A percentile compares a stretch with the other conserved stretches of the same genome.
Conservation (phyloP, 495 filamentous ascomycete species). For the Margaritispora aquatica region DNA sequence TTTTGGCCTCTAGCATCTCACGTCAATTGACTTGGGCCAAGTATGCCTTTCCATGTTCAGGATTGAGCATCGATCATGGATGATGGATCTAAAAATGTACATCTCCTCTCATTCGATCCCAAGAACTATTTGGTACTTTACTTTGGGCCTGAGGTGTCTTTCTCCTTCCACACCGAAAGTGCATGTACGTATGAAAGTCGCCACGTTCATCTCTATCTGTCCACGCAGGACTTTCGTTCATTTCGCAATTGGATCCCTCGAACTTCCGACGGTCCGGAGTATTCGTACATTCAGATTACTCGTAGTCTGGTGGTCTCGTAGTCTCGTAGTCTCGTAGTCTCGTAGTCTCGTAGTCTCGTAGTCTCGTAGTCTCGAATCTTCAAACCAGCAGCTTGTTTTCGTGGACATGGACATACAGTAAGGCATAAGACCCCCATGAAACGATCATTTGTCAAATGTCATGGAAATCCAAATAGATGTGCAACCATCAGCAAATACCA, state of each 20-base stretch:
- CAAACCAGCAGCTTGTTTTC: not conserved
- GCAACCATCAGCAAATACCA: too few species aligned
- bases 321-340: too few species aligned
- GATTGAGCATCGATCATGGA: not conserved
- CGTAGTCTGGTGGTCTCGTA: too few species aligned
- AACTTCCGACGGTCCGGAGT: conserved; percentile 2
- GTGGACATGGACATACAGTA: too few species aligned
- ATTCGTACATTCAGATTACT: not conserved
- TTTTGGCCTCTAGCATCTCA: too few species aligned
- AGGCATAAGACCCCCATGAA: conserved; percentile 16
- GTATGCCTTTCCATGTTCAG: not conserved
- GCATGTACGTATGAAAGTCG: conserved; percentile 11
- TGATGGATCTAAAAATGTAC: not conserved
- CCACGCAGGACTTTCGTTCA: too few species aligned
- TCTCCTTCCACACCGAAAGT: not conserved
- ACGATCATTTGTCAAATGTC: conserved; percentile 15
- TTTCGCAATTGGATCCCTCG: not conserved
- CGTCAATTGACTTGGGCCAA: conserved; percentile 14
- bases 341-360: too few species aligned
- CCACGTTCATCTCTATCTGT: not conserved
- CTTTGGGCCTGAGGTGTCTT: not conserved
- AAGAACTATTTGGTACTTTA: too few species aligned
- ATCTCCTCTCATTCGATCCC: not conserved
- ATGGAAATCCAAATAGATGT: not conserved
- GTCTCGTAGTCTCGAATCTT: not conserved